Evolutionary conservation across 768 basidiomycete genomes (phyloP), one percentile per base, ranked within the genome.

Genomic region (Scleroderma citrinum): DNA sequence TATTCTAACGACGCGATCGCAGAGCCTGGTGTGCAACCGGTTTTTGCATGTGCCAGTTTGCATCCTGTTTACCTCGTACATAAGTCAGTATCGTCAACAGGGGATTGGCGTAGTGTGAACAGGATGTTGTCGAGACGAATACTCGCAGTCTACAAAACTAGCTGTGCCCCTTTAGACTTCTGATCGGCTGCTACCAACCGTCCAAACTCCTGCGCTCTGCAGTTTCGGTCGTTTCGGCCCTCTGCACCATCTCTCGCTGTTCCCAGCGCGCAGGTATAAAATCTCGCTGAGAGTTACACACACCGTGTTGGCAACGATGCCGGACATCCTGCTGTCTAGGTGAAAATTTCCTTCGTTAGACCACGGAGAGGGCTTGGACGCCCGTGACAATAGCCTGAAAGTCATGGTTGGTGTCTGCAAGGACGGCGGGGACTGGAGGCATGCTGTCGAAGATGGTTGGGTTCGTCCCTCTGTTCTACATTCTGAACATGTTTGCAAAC

Each of bases 111-210:
- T n/a, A n/a, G n/a, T n/a, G n/a, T n/a, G n/a, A n/a, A n/a, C n/a
- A n/a, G n/a, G n/a, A n/a, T n/a, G n/a, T n/a, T n/a, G n/a, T n/a
- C n/a, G n/a, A n/a, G n/a, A n/a, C n/a, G n/a, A n/a, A n/a, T n/a
- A n/a, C n/a, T n/a, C n/a, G n/a, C n/a, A n/a, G n/a, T n/a, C n/a
- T n/a, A n/a, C n/a, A n/a, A n/a, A n/a, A n/a, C n/a, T n/a, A n/a
- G n/a, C n/a, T n/a, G n/a, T n/a, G n/a, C n/a, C n/a, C n/a, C n/a
- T n/a, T n/a, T n/a, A n/a, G n/a, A n/a, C n/a, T n/a, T n/a, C n/a
- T n/a, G n/a, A n/a, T n/a, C n/a, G 96, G 96, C 96, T 49, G 96
- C 96, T 19, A 99, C 93, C 49, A 97, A 97, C 75, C 76, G 96
- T 57, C 96, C 96, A 43, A 99, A 99, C 76, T 98, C 96, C 96